Conservation (phyloP, 108 stramenopile genomes). For the Cylindrotheca fusiformis region DNA sequence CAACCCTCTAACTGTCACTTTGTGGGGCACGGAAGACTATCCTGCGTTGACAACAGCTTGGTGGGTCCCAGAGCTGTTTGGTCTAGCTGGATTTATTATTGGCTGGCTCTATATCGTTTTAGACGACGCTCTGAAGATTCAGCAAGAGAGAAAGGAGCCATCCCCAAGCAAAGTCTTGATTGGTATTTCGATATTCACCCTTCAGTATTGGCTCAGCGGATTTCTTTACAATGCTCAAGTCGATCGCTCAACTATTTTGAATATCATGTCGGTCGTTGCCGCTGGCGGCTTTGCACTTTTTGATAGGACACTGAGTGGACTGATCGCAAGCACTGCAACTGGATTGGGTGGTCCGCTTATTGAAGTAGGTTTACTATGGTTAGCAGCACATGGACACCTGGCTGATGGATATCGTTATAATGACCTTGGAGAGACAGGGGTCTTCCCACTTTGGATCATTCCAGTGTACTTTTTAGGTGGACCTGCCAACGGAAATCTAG, state of each 20-base stretch:
- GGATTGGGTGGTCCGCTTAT: conserved; percentile 82
- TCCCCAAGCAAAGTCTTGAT: conserved; percentile 55
- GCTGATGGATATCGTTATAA: conserved; percentile 75
- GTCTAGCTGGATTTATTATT: conserved; percentile 82
- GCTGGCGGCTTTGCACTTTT: conserved; percentile 57
- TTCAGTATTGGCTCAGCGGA: conserved; percentile 87
- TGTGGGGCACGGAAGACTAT: conserved; percentile 45
- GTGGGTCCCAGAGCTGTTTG: conserved; percentile 87
- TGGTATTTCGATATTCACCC: conserved; percentile 80
- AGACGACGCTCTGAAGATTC: conserved; percentile 35
- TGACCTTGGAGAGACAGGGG: conserved; percentile 76
- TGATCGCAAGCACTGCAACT: conserved; percentile 66
- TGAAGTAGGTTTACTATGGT: conserved; percentile 54
- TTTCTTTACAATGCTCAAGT: conserved; percentile 42
- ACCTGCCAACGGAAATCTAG: conserved; percentile 84
- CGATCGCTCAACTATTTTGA: conserved; percentile 55
- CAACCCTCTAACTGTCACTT: conserved; percentile 44
- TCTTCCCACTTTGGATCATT: conserved; percentile 83
- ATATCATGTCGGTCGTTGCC: conserved; percentile 66
- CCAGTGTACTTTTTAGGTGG: conserved; percentile 88
- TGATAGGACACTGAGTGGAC: conserved; percentile 65
- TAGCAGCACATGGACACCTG: conserved; percentile 10
- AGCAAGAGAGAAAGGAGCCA: background rate
- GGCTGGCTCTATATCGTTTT: conserved; percentile 80
- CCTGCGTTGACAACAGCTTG: conserved; percentile 70